These are phyloP conservation scores for Exophiala oligosperma DNA, from an alignment of 2,329 filamentous ascomycete species.

Conservation along the genomic window DNA sequence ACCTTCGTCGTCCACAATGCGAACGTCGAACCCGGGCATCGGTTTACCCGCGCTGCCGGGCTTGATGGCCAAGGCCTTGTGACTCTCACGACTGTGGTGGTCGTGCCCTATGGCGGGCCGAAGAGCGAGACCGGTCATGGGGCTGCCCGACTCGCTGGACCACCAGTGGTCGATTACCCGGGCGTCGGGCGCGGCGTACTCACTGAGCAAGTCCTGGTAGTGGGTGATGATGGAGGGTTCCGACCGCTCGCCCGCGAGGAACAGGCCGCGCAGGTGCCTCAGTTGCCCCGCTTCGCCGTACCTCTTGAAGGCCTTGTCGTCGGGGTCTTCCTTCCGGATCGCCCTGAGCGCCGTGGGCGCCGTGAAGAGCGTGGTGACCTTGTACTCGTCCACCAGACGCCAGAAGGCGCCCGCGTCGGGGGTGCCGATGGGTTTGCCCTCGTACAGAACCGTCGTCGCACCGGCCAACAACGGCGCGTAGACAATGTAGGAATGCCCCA, in stretches of 20 bases:
- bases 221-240: conserved; percentile 81
- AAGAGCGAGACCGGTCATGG: conserved; percentile 66
- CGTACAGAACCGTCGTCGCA: conserved; percentile 83
- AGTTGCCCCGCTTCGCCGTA: conserved; percentile 69
- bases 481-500: conserved; percentile 82
- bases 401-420: conserved; percentile 87
- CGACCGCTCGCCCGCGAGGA: conserved; percentile 84
- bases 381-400: conserved; percentile 81
- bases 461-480: conserved; percentile 85
- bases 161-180: conserved; percentile 72
- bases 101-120: conserved; percentile 61
- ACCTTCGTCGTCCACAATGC: conserved; percentile 78
- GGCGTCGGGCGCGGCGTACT: conserved; percentile 64
- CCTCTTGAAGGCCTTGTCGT: conserved; percentile 64
- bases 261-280: conserved; percentile 70
- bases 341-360: conserved; percentile 85
- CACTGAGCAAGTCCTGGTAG: conserved; percentile 71
- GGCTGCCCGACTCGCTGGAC: conserved; percentile 69
- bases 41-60: conserved; percentile 87
- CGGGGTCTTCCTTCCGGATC: conserved; percentile 81
- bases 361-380: conserved; percentile 78
- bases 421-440: conserved; percentile 91
- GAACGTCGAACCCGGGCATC: conserved; percentile 88
- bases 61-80: conserved; percentile 62
- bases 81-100: conserved; percentile 28